Evolutionary conservation across 192 early-diverging fungal species (phyloP).

Genomic region (Linnemannia schmuckeri): DNA sequence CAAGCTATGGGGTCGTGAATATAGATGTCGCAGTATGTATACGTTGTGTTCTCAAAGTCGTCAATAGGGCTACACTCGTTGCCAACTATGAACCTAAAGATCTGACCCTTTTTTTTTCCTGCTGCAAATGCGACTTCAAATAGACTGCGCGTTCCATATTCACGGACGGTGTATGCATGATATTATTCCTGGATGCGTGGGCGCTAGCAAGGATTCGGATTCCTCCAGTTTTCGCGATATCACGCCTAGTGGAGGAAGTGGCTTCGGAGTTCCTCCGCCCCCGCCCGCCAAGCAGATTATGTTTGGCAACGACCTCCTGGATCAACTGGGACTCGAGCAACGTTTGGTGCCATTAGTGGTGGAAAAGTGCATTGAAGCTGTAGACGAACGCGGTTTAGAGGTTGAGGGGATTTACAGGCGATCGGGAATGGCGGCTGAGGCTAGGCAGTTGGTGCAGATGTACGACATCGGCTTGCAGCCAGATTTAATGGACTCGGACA

Average conservation of each 20-base stretch:
- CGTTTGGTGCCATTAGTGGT: conserved; percentile 73
- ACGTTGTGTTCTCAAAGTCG: not conserved
- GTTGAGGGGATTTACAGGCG: conserved; percentile 85
- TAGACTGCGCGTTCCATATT: conserved; percentile 58
- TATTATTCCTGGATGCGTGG: not conserved
- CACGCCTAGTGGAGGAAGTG: not conserved
- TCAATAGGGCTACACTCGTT: not conserved
- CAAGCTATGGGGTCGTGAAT: conserved; percentile 64
- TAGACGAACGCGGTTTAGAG: conserved; percentile 70
- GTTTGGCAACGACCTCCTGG: conserved; percentile 73
- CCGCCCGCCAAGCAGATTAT: conserved; percentile 43
- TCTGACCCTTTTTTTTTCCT: not conserved
- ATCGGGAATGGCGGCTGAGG: conserved; percentile 77
- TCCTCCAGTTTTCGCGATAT: conserved; percentile 14
- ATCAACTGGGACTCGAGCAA: conserved; percentile 66
- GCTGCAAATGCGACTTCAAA: not conserved
- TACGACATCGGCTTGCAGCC: conserved; percentile 64
- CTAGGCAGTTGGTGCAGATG: conserved; percentile 70
- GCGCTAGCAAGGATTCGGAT: conserved; percentile 12
- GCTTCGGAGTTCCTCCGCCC: conserved; percentile 18
- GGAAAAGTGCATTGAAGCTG: conserved; percentile 71
- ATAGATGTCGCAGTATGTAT: conserved; percentile 56
- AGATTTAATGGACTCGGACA: conserved; percentile 60
- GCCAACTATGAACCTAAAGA: not conserved
- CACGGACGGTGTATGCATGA: conserved; percentile 57